Evolutionary conservation across 805 yeast genomes (phyloP).

Genomic region (Schwanniomyces sp.): DNA sequence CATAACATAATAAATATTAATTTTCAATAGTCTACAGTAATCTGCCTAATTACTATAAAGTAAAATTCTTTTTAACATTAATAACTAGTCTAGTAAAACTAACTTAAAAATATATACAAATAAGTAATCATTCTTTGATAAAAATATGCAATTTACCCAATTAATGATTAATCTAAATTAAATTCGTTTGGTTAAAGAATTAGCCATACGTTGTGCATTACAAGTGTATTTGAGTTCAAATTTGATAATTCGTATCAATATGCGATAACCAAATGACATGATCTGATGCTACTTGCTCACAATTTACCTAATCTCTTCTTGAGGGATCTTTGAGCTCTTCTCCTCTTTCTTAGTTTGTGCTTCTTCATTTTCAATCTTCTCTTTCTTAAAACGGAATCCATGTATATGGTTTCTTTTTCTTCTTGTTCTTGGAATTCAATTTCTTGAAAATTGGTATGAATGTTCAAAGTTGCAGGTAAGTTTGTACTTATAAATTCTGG

Average conservation of each 20-base stretch:
- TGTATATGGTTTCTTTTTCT: slow-evolving; percentile 34
- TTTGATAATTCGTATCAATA: too few relatives aligned
- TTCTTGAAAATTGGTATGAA: not conserved
- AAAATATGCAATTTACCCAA: not conserved
- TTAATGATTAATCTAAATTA: not conserved
- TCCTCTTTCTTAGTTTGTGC: slow-evolving; percentile 95
- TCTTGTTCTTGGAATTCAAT: slow-evolving; percentile 1
- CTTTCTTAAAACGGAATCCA: slow-evolving; percentile 76
- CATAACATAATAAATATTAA: not conserved
- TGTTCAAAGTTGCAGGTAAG: not conserved
- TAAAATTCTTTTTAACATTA: not conserved
- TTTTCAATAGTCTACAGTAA: not conserved
- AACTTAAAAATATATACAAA: not conserved
- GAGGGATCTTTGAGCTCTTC: slow-evolving; percentile 86
- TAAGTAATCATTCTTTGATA: not conserved
- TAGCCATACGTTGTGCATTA: not conserved
- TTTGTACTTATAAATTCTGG: not conserved
- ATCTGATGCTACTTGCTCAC: slow-evolving; percentile 8
- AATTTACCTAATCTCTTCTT: slow-evolving; percentile 64
- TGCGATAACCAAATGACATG: too few relatives aligned
- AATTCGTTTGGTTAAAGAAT: not conserved
- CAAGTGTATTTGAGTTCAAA: not conserved
- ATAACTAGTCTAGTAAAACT: not conserved
- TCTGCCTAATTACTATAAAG: not conserved
- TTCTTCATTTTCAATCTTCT: slow-evolving; percentile 96